phyloP scores from a whole-genome alignment of 129 eudicot genomes.

The Escallonia rubra region DNA sequence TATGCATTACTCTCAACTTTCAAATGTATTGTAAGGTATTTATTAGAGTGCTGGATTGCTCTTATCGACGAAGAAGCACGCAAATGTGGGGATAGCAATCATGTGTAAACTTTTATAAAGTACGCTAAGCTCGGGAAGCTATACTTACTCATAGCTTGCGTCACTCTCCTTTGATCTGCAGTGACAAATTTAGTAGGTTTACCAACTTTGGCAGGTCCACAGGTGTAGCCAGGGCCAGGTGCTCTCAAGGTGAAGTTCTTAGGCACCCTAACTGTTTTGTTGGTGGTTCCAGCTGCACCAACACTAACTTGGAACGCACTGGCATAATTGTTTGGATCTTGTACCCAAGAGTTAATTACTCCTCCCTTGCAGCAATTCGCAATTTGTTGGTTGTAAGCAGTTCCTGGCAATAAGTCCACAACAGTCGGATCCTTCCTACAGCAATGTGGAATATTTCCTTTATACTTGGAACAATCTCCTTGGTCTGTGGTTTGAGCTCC shows the following conservation, averaged over 20 bases:
- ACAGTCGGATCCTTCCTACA: conserved; percentile 79
- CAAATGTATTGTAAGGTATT: too few relatives aligned
- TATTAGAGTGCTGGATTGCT: neutral
- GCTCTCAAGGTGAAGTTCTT: conserved; percentile 80
- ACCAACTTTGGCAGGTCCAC: conserved; percentile 80
- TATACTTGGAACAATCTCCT: conserved; percentile 87
- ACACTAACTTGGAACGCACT: conserved; percentile 87
- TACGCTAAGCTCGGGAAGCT: too few relatives aligned
- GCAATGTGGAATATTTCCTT: conserved; percentile 80
- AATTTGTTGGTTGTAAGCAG: conserved; percentile 88
- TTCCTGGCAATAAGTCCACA: conserved; percentile 81
- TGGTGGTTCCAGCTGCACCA: conserved; percentile 87
- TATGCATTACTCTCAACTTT: too few relatives aligned
- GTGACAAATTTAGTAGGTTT: conserved; percentile 62
- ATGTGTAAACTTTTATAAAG: too few relatives aligned
- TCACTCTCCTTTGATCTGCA: conserved; percentile 73
- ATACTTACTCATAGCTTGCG: conserved; percentile 94
- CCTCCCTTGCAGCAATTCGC: conserved; percentile 97
- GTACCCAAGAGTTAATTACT: conserved; percentile 85
- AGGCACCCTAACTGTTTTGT: conserved; percentile 77
- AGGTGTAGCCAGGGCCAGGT: conserved; percentile 91
- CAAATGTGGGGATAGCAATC: too few relatives aligned
- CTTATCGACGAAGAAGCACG: neutral
- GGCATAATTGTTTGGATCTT: conserved; percentile 65
- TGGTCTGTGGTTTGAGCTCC: conserved; percentile 89